Base-by-base conservation (phyloP, 257 asterid genomes). In the Solanum peruvianum region DNA sequence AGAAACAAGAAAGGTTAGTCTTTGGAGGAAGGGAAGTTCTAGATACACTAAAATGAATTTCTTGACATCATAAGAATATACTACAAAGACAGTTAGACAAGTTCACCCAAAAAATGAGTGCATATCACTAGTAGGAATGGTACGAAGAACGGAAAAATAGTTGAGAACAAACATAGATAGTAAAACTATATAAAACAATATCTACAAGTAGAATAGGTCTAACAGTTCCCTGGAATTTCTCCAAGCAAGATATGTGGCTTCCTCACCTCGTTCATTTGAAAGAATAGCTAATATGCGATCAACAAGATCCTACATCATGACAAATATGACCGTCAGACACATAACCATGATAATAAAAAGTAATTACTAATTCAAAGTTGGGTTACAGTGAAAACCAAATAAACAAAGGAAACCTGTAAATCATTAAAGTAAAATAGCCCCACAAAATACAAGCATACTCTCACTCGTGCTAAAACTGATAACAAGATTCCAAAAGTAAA, bases 231-330 rank as follows among this genome's bases (percentile, higher is more conserved):
- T 78, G 42, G 58, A 78, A 27, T 45, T 45, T 78, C 42, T 78
- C 66, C 84, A 78, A 18, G 66, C 84, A 78, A 78, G 84, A 35
- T 45, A 45, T 21, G 6, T 49, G 83, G 67, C 83, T 45, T 31
- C 83, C 83, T 86, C 92, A 96, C 99, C 99, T 93, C 88, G 93
- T 41, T 95, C 99, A 86, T 96, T 95, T 2, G 98, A 90, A 42
- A 97, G 95, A 83, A 89, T 86, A 45, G 93, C 93, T 90, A 96
- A 87, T 92, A 97, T 93, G 84, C 99, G 94, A 88, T 97, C 98
- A 90, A 94, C 94, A 86, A 97, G 99, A 89, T 96, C 99, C 99
- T 97, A 94, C 86, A 87, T 45, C 42, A 78, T 45, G 84, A 60
- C 42, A 78, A 78, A 78, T 27, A 47, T 6, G 16, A 47, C 27